Percentiles rank a stretch among this genome's conserved stretches.
Evolutionary conservation across 2,329 filamentous ascomycete species (phyloP).

Genomic region (Stagonosporopsis rhizophila): DNA sequence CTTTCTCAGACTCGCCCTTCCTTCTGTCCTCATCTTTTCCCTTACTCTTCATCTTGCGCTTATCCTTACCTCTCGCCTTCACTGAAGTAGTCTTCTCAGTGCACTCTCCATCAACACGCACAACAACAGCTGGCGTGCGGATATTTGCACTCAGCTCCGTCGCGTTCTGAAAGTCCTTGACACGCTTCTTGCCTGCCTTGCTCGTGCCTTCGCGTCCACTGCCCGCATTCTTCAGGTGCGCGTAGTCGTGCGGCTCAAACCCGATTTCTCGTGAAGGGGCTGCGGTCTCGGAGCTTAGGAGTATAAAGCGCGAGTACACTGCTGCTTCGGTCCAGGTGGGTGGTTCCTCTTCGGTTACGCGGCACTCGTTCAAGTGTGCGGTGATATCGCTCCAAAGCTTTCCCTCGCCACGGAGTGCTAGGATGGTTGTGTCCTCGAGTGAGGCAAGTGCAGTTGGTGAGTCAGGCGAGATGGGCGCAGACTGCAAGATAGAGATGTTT

Average conservation of each 20-base stretch:
- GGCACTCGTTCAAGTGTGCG: conserved; percentile 34
- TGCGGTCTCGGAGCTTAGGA: conserved; percentile 37
- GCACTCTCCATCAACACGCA: background rate
- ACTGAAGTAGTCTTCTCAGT: background rate
- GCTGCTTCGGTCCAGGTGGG: conserved; percentile 36
- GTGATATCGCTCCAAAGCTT: conserved; percentile 41
- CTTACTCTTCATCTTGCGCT: background rate
- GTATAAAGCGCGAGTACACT: conserved; percentile 49
- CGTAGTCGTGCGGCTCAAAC: conserved; percentile 45
- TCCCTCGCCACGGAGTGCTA: conserved; percentile 36
- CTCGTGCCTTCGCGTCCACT: conserved; percentile 11
- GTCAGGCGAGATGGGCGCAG: background rate
- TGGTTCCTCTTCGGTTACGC: conserved; percentile 23
- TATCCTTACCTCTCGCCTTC: conserved; percentile 2
- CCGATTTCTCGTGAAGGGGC: conserved; percentile 29
- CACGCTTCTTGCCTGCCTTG: conserved; percentile 31
- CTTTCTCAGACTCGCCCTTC: background rate
- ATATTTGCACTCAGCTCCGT: conserved; percentile 35
- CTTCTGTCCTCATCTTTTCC: conserved; percentile 6
- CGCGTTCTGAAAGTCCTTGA: conserved; percentile 30
- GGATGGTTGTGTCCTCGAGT: conserved; percentile 45
- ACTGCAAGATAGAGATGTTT: conserved; percentile 22
- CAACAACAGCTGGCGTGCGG: conserved; percentile 13
- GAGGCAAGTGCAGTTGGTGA: conserved; percentile 25
- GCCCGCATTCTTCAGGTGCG: conserved; percentile 37